phyloP scores from a whole-genome alignment of 768 basidiomycete species.

The Peribolospora baueri region DNA sequence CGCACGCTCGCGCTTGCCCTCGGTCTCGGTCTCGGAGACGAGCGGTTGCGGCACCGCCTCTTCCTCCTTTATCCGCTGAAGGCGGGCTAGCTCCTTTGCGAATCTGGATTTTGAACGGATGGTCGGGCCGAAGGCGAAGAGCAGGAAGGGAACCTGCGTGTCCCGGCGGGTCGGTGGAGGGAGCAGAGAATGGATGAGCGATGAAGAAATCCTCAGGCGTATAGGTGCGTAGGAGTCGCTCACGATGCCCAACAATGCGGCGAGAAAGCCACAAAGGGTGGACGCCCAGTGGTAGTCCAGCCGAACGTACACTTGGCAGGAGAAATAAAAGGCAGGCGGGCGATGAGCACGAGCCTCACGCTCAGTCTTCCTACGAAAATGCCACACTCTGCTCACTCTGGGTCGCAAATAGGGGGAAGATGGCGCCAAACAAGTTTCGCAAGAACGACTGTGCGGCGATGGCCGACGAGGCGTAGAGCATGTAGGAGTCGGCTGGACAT shows the following conservation, averaged over 20 bases:
- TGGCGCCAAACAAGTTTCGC: conserved; percentile 27
- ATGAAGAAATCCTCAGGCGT: no score
- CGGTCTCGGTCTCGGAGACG: no score
- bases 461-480: conserved; percentile 38
- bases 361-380: not conserved
- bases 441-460: conserved; percentile 41
- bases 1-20: no score
- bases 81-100: conserved; percentile 8
- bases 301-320: conserved; percentile 26
- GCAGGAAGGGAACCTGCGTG: conserved; percentile 10
- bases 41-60: conserved; percentile 26
- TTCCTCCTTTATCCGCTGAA: conserved; percentile 2
- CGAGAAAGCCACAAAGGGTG: conserved; percentile 33
- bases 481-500: not conserved
- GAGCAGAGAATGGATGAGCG: not conserved
- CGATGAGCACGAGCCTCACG: not conserved
- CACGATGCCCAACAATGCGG: conserved; percentile 33
- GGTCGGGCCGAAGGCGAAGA: conserved; percentile 17
- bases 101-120: conserved; percentile 14
- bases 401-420: conserved; percentile 39
- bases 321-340: not conserved
- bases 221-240: no score
- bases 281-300: conserved; percentile 39
- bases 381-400: conserved; percentile 11
- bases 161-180: conserved; percentile 1